Conservation (phyloP, 176 grass and related monocot species). For the Musa acuminata region DNA sequence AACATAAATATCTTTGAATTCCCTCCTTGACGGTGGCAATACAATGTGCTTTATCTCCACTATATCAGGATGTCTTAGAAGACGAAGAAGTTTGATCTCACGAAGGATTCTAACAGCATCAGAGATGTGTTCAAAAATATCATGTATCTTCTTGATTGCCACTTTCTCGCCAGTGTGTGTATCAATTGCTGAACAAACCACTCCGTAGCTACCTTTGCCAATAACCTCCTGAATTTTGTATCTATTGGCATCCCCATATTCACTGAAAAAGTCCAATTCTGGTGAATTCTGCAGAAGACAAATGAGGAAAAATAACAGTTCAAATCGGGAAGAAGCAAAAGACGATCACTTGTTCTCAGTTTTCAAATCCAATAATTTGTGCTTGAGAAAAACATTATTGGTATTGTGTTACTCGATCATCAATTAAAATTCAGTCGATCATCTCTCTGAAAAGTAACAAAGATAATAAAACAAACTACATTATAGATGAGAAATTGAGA, state of each 20-base stretch:
- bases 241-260: constrained; percentile 65
- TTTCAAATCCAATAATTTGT: not conserved
- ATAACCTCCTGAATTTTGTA: constrained; percentile 86
- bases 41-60: constrained; percentile 95
- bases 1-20: constrained; percentile 85
- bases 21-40: constrained; percentile 71
- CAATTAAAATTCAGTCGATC: no score
- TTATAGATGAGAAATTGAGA: no score
- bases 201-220: constrained; percentile 87
- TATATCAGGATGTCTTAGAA: constrained; percentile 82
- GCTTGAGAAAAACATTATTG: not conserved
- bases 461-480: not conserved
- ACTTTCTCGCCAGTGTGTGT: constrained; percentile 79
- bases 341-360: not conserved
- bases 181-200: constrained; percentile 84
- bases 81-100: constrained; percentile 83
- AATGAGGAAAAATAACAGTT: not conserved
- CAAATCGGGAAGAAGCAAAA: not conserved
- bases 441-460: not conserved
- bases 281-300: constrained; percentile 47
- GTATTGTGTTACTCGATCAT: not conserved
- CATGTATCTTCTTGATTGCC: constrained; percentile 85
- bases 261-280: constrained; percentile 88
- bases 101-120: constrained; percentile 85
- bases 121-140: constrained; percentile 83